Percentiles rank a stretch among this genome's conserved stretches.
Conservation (phyloP, 139 green algal species). For the Chlamydomonas schloesseri region DNA sequence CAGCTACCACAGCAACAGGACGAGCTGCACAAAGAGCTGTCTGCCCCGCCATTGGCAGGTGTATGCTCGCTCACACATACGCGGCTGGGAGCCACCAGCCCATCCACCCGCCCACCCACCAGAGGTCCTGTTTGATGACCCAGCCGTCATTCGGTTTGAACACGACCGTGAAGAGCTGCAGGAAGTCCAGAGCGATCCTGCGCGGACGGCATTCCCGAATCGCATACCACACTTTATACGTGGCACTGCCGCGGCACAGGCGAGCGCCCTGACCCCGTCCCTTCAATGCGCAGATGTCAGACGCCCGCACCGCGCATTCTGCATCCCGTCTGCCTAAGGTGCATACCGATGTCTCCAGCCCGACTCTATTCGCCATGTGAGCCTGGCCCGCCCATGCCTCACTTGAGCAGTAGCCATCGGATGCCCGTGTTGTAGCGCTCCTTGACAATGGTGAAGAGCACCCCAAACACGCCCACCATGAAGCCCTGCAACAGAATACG, state of each 20-base stretch:
- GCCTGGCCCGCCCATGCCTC: no score
- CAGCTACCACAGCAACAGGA: not conserved
- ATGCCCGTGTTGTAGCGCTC: conserved; percentile 33
- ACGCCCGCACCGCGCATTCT: no score
- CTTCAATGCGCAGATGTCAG: no score
- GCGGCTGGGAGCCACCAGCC: not conserved
- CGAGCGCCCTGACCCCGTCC: no score
- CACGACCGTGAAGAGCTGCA: conserved; percentile 30
- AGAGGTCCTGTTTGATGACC: conserved; percentile 15
- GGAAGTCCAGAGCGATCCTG: conserved; percentile 31
- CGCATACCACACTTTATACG: no score
- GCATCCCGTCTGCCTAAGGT: no score
- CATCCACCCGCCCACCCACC: not conserved
- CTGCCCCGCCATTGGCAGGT: no score
- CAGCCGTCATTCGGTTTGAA: conserved; percentile 25
- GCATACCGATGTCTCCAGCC: no score
- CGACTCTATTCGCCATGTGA: no score
- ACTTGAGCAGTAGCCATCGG: conserved; percentile 16
- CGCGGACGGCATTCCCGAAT: no score
- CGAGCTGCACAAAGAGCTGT: no score
- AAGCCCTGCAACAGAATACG: not conserved
- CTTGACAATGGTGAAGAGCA: conserved; percentile 43
- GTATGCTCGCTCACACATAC: not conserved
- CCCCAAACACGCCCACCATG: conserved; percentile 8
- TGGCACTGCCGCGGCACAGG: no score